Conservation (phyloP, 306 rosid species). For the Castanea mollissima region DNA sequence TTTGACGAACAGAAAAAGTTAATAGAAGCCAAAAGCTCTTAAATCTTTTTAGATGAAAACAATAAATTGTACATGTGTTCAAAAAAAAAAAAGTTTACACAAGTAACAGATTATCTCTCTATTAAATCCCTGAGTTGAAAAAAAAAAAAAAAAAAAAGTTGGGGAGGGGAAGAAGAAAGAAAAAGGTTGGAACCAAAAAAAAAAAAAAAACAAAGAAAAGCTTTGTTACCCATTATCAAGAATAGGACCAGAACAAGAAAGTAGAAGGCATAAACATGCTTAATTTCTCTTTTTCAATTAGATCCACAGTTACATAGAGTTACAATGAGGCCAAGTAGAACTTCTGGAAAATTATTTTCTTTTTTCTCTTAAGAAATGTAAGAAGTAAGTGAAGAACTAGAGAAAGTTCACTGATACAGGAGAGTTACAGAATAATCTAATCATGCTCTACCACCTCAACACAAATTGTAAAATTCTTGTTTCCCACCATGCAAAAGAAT, state of each 20-base stretch:
- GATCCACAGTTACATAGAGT: constrained; percentile 57
- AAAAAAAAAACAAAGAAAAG: neutral
- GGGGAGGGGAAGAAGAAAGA: neutral
- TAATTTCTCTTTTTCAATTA: constrained; percentile 29
- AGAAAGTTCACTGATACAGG: constrained; percentile 34
- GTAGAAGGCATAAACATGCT: constrained; percentile 24
- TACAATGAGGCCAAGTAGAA: constrained; percentile 34
- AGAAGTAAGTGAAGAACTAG: constrained; percentile 42
- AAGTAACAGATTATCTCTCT: constrained; percentile 5
- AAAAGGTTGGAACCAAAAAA: too few relatives aligned
- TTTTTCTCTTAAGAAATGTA: constrained; percentile 42
- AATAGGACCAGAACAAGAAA: constrained; percentile 7
- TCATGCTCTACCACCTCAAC: constrained; percentile 34
- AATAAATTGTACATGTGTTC: constrained; percentile 9
- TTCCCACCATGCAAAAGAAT: constrained; percentile 42
- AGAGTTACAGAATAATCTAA: constrained; percentile 45
- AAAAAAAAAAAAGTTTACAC: neutral
- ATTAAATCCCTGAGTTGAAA: constrained; percentile 16
- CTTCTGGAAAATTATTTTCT: constrained; percentile 47
- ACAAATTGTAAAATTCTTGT: constrained; percentile 23
- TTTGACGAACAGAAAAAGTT: constrained; percentile 44
- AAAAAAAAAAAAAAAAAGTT: constrained; percentile 1
- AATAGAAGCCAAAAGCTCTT: constrained; percentile 26
- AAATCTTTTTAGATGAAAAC: neutral
- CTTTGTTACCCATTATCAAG: constrained; percentile 9